These are phyloP conservation scores for Trichopus zeylanicus DNA, from an alignment of 116 monocot genomes.

Conservation along the genomic window DNA sequence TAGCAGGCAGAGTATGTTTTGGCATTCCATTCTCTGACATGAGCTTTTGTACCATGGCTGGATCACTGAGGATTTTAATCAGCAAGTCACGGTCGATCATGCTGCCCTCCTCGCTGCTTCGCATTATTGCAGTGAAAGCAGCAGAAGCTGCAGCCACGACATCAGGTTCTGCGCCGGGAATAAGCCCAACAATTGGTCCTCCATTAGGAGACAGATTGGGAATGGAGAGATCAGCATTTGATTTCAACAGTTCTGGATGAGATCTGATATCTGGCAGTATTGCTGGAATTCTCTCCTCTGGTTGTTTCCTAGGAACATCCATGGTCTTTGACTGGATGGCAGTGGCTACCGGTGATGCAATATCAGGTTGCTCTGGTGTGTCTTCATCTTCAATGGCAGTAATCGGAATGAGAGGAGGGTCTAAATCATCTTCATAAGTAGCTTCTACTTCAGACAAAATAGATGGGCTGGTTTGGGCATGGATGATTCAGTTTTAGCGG, in stretches of 20 bases:
- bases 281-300: not conserved
- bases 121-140: conserved; percentile 65
- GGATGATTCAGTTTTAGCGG: not conserved
- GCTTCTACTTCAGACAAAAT: conserved; percentile 32
- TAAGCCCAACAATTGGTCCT: conserved; percentile 2
- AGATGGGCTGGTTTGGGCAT: conserved; percentile 50
- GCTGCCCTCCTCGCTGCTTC: conserved; percentile 54
- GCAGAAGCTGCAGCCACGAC: conserved; percentile 63
- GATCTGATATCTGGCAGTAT: not conserved
- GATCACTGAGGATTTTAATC: conserved; percentile 72
- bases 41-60: conserved; percentile 46
- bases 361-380: conserved; percentile 22
- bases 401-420: conserved; percentile 51
- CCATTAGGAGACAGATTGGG: not conserved
- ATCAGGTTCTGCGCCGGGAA: conserved; percentile 40
- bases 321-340: not conserved
- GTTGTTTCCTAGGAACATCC: not conserved
- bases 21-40: conserved; percentile 28
- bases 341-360: not conserved
- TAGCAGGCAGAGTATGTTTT: conserved; percentile 14
- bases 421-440: conserved; percentile 29
- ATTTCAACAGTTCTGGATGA: not conserved
- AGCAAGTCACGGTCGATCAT: conserved; percentile 70
- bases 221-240: not conserved
- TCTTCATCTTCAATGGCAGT: conserved; percentile 80